Percentiles rank a stretch among this genome's conserved stretches.
These are phyloP conservation scores for Penicillium manginii DNA, from an alignment of 495 filamentous ascomycete genomes.

Conservation along the genomic window DNA sequence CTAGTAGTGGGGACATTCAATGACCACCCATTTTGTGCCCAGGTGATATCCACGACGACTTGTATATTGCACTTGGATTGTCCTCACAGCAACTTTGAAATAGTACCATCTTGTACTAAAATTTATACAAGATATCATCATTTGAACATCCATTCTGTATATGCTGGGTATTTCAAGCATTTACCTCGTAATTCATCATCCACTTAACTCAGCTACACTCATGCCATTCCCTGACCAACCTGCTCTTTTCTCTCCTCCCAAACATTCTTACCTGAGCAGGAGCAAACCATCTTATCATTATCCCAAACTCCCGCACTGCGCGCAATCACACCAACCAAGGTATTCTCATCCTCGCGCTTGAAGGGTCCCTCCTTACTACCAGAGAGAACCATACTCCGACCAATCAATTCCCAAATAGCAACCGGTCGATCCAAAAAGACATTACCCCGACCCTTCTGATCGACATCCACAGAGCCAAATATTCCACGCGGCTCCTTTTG, in stretches of 20 bases:
- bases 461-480: constrained; percentile 76
- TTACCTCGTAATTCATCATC: constrained; percentile 7
- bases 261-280: constrained; percentile 94
- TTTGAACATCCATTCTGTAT: neutral
- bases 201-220: neutral
- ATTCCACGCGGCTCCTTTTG: constrained; percentile 60
- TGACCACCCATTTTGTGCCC: no score
- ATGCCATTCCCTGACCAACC: constrained; percentile 83
- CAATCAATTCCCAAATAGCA: constrained; percentile 94
- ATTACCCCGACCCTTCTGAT: constrained; percentile 62
- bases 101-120: no score
- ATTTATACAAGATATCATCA: neutral
- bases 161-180: constrained; percentile 16
- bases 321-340: constrained; percentile 89
- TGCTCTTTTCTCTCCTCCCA: constrained; percentile 97
- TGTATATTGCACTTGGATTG: no score
- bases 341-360: constrained; percentile 73
- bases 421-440: constrained; percentile 80
- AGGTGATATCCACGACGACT: no score
- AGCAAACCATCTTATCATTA: constrained; percentile 95
- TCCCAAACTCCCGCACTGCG: constrained; percentile 96
- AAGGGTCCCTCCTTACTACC: constrained; percentile 52
- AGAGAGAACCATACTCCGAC: constrained; percentile 83
- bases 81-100: no score
- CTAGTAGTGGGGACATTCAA: no score